These are phyloP conservation scores for Ceratorhiza oryzae-sativae DNA, from an alignment of 1,284 basidiomycete genomes.

Conservation along the genomic window DNA sequence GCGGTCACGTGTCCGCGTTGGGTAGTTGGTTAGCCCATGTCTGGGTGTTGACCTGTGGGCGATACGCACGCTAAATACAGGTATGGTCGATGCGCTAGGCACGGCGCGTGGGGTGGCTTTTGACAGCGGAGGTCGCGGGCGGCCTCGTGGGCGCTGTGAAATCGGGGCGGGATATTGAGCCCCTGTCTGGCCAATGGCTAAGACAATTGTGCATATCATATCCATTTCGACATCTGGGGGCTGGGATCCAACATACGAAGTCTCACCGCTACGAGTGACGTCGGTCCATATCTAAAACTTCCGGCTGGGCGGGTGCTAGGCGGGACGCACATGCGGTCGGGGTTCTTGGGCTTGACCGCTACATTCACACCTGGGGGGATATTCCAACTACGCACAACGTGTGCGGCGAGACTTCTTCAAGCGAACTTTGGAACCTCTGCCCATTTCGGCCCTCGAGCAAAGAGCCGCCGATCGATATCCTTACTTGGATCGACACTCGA, in stretches of 20 bases:
- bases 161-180: neutral
- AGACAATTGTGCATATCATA: neutral
- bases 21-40: neutral
- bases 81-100: neutral
- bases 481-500: neutral
- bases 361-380: neutral
- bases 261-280: constrained; percentile 18
- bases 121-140: neutral
- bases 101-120: neutral
- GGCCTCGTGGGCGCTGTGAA: constrained; percentile 4
- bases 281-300: neutral
- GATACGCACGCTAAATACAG: no score
- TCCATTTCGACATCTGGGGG: neutral
- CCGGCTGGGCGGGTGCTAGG: neutral
- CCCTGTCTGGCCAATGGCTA: constrained; percentile 12
- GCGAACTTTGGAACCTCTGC: neutral
- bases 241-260: neutral
- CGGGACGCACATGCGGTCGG: neutral
- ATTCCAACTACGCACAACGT: neutral
- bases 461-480: constrained; percentile 5
- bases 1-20: constrained; percentile 35
- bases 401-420: neutral
- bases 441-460: neutral
- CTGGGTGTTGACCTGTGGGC: no score
- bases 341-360: neutral